Conservation (phyloP, 2,329 filamentous ascomycete genomes). For the Diaporthe nobilis region DNA sequence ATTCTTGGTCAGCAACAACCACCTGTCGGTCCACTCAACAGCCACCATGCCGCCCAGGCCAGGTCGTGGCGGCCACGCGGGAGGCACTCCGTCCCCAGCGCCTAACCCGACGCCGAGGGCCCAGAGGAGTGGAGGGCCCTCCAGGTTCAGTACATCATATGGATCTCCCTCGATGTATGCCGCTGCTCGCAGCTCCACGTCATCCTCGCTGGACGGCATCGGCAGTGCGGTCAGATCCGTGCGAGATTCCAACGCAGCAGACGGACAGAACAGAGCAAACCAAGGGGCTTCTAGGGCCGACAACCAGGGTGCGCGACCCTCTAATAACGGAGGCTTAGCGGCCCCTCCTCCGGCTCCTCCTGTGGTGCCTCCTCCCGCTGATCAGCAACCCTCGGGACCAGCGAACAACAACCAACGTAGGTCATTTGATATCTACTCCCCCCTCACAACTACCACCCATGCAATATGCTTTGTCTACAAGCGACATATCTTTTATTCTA, state of each 20-base stretch:
- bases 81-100: conserved; percentile 19
- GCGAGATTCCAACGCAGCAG: conserved; percentile 19
- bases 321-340: background rate
- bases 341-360: background rate
- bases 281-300: background rate
- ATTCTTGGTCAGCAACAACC: background rate
- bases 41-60: conserved; percentile 41
- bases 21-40: background rate
- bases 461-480: background rate
- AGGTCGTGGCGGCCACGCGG: conserved; percentile 26
- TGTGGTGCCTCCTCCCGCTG: background rate
- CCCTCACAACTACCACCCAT: background rate
- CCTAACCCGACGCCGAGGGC: conserved; percentile 26
- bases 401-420: background rate
- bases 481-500: background rate
- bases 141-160: conserved; percentile 49
- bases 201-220: background rate
- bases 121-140: conserved; percentile 37
- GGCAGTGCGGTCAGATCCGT: conserved; percentile 22
- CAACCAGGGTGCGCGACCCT: background rate
- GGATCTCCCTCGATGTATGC: conserved; percentile 45
- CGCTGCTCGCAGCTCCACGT: background rate
- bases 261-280: background rate
- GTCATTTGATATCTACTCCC: background rate
- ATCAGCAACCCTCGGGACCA: background rate